Base-by-base conservation (phyloP, 768 basidiomycete species). In the Pleurotus pulmonarius region DNA sequence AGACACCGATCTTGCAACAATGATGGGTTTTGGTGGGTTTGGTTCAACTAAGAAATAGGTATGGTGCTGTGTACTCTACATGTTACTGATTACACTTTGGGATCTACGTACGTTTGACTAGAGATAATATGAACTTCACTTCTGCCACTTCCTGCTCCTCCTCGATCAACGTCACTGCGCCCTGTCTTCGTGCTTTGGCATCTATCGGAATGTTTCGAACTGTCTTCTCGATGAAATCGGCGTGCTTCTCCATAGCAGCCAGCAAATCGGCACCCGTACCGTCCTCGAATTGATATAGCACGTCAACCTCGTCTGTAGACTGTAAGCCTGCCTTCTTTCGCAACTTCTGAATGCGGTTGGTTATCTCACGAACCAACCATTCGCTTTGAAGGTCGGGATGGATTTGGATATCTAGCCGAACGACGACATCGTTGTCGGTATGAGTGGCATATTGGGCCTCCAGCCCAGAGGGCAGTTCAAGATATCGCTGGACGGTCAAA, bases 301-400 rank as follows among this genome's bases (percentile, higher is more conserved):
- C 82, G 53, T 91, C 81, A 25, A 98, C 86, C 66, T 97, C 92
- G 67, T 99, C 97, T 5, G 94, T 94, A 16, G 96, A 88, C 71
- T 94, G 93, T 60, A 98, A 77, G 12, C 94, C 94, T 1, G 94
- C 94, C 71, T 94, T 93, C 76, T 99, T 99, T 63, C 97, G 81
- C 58, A 98, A 76, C 68, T 92, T 93, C 75, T 99, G 97, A 43
- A 98, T 87, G 54, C 95, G 88, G 62, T 94, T 96, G 60, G 90
- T 88, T 61, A 98, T 71, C 70, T 96, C 92, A 45, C 97, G 83
- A 46, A 92, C 87, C 22, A 94, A 78, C 78, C 92, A 94, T 75
- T 98, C 91, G 49, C 84, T 78, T 69, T 87, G 84, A 44, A 98
- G 81, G 60, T 98, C 93, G 0, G 88, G 81, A 64, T 97, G 91